These are phyloP conservation scores for Starmerella cellae DNA, from an alignment of 805 yeast genomes.

Conservation along the genomic window DNA sequence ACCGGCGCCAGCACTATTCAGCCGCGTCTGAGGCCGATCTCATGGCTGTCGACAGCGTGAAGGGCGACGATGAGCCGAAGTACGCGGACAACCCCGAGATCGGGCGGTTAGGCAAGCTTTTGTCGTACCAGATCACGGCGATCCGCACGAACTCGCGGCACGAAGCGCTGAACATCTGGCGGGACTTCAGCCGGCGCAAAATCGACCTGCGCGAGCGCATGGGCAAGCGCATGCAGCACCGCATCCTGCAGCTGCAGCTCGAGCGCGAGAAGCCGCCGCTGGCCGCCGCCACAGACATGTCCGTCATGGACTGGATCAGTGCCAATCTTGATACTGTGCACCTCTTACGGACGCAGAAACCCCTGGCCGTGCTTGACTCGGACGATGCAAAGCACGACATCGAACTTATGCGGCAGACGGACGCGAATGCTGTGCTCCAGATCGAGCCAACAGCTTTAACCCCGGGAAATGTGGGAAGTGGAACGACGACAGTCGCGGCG, in stretches of 20 bases:
- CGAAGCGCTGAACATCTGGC: constrained; percentile 21
- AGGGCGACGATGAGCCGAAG: background rate
- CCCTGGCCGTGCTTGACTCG: constrained; percentile 15
- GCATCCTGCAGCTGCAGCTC: constrained; percentile 20
- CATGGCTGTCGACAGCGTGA: background rate
- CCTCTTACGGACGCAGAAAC: constrained; percentile 15
- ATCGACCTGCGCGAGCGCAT: constrained; percentile 21
- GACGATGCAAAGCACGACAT: constrained; percentile 19
- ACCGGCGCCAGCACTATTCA: background rate
- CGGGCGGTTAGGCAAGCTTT: constrained; percentile 10
- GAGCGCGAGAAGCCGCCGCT: constrained; percentile 18
- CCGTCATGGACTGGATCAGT: constrained; percentile 20
- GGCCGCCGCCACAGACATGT: constrained; percentile 9
- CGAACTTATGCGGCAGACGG: constrained; percentile 5
- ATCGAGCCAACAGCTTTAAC: too few species aligned
- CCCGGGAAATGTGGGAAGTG: too few species aligned
- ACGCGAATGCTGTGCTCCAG: background rate
- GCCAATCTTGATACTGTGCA: constrained; percentile 22
- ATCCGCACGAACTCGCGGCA: constrained; percentile 10
- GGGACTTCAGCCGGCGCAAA: constrained; percentile 23
- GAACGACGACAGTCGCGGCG: too few species aligned
- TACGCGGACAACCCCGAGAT: constrained; percentile 8
- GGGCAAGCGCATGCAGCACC: constrained; percentile 16
- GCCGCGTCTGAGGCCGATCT: background rate
- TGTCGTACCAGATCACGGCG: constrained; percentile 12